Evolutionary conservation across 2,329 filamentous ascomycete species (phyloP).

Genomic region (Penicillium sp.): DNA sequence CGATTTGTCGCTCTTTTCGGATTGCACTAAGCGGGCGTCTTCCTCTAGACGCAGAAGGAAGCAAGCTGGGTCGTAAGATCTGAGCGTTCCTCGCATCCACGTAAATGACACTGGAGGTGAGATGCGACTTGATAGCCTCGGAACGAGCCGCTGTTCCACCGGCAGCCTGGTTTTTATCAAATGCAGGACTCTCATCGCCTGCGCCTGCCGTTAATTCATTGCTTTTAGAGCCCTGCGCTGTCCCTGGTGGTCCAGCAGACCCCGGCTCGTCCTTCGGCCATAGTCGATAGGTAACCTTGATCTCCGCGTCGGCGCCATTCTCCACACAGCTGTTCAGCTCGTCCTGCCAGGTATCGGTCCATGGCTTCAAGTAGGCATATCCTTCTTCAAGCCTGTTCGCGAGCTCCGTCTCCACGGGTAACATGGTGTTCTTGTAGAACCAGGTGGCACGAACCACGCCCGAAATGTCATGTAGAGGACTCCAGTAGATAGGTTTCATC

Average conservation of each 20-base stretch:
- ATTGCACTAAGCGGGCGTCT: constrained; percentile 78
- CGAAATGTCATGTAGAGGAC: constrained; percentile 81
- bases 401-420: constrained; percentile 75
- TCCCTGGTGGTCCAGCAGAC: constrained; percentile 33
- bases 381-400: constrained; percentile 92
- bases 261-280: constrained; percentile 62
- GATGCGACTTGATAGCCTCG: constrained; percentile 56
- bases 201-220: constrained; percentile 21
- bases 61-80: constrained; percentile 77
- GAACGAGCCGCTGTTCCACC: constrained; percentile 40
- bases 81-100: constrained; percentile 72
- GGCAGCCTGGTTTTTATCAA: constrained; percentile 41
- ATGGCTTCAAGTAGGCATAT: constrained; percentile 78
- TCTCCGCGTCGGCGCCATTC: constrained; percentile 81
- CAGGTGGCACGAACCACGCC: constrained; percentile 81
- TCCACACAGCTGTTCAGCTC: constrained; percentile 87
- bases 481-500: constrained; percentile 99
- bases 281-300: constrained; percentile 78
- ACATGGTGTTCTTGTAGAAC: constrained; percentile 96
- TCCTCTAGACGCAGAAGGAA: constrained; percentile 79
- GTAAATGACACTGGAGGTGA: constrained; percentile 79
- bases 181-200: constrained; percentile 6
- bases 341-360: constrained; percentile 88
- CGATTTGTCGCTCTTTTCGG: constrained; percentile 74
- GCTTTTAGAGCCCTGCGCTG: constrained; percentile 37